Conservation (phyloP, 148 eudicot species). For the Camellia granthamiana region DNA sequence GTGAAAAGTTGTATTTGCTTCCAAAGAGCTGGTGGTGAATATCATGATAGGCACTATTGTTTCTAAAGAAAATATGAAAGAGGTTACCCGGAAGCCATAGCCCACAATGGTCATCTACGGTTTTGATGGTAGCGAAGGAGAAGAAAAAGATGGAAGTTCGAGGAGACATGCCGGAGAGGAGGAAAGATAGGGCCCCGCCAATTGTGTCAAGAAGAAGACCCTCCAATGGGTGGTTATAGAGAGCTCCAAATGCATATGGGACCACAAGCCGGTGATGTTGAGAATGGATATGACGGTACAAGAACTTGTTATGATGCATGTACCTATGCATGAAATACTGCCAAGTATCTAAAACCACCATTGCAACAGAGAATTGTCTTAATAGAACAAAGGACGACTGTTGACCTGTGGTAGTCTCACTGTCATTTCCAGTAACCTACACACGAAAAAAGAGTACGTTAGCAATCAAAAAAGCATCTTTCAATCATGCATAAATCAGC, state of each 20-base stretch:
- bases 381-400: constrained; percentile 42
- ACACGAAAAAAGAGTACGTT: constrained; percentile 13
- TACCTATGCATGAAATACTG: constrained; percentile 92
- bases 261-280: constrained; percentile 86
- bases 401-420: constrained; percentile 25
- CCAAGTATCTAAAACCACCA: constrained; percentile 88
- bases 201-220: constrained; percentile 68
- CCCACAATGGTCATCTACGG: constrained; percentile 94
- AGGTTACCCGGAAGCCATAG: constrained; percentile 83
- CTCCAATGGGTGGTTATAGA: constrained; percentile 75
- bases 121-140: constrained; percentile 81
- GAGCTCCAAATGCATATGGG: constrained; percentile 81
- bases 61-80: constrained; percentile 67
- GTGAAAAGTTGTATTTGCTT: constrained; percentile 79
- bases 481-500: neutral
- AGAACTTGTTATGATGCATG: constrained; percentile 86
- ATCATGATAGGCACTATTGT: constrained; percentile 90
- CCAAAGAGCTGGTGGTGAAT: constrained; percentile 95
- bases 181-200: constrained; percentile 70
- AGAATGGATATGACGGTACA: constrained; percentile 77
- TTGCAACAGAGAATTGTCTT: constrained; percentile 57
- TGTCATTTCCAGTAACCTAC: constrained; percentile 64
- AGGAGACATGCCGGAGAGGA: constrained; percentile 79
- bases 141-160: constrained; percentile 74
- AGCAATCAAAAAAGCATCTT: constrained; percentile 16